Conservation (phyloP, 1,284 basidiomycete species). For the Ceratorhiza oryzae-sativae region DNA sequence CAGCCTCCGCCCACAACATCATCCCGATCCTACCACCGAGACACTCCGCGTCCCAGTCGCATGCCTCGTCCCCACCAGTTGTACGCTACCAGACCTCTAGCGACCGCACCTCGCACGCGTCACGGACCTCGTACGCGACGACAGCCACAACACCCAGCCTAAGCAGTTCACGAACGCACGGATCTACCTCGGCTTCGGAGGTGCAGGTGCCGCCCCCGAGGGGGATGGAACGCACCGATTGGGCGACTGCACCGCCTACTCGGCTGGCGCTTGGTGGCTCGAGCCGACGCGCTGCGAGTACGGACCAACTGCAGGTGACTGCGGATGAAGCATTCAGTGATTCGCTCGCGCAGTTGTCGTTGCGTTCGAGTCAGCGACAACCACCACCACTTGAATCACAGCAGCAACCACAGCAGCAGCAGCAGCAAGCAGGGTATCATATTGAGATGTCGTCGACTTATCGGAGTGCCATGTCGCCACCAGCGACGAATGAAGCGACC, state of each 20-base stretch:
- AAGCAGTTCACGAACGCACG: conserved; percentile 14
- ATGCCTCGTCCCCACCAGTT: conserved; percentile 3
- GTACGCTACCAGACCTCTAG: conserved; percentile 12
- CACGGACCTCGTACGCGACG: conserved; percentile 14
- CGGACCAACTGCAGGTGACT: background rate
- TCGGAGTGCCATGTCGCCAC: background rate
- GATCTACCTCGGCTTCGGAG: conserved; percentile 16
- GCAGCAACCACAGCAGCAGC: too few relatives aligned
- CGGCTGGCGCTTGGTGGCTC: background rate
- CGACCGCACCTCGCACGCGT: conserved; percentile 10
- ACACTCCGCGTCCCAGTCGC: background rate
- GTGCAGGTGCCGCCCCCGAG: background rate
- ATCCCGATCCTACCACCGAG: conserved; percentile 6
- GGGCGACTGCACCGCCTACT: conserved; percentile 24
- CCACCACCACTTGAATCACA: background rate
- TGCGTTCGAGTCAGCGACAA: background rate
- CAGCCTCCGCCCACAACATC: conserved; percentile 16
- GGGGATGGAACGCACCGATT: conserved; percentile 2
- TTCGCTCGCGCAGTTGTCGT: background rate
- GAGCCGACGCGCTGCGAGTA: conserved; percentile 1
- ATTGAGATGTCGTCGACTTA: conserved; percentile 6
- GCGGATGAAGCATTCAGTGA: conserved; percentile 1
- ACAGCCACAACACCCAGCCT: conserved; percentile 26
- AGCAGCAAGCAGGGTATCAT: conserved; percentile 13
- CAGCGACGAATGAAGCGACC: conserved; percentile 1